Evolutionary conservation across 108 stramenopile genomes (phyloP), one percentile per base, ranked within the genome.

Genomic region (Epipyxis sp.): DNA sequence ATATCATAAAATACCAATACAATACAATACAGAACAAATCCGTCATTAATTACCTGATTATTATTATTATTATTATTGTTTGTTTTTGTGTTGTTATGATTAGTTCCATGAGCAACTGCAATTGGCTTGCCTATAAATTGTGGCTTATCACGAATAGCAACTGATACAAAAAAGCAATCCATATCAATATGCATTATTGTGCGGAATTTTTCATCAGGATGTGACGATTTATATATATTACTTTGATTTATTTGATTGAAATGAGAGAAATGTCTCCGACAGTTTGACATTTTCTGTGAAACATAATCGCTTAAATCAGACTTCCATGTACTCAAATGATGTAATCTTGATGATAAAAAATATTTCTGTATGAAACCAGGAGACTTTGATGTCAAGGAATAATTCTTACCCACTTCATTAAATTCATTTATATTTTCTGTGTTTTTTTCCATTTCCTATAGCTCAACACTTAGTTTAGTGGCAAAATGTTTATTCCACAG

Each of bases 131-230:
- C 80, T 76, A 77, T 59, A 59, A 94, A 89, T 46, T 94, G 85
- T 1, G 95, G 93, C 76, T 81, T 92, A n/a, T 89, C 88, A 39
- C 90, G 89, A 29, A 94, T 79, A 6, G 86, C 90, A 57, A 94
- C 95, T 45, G 88, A 69, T 0, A 91, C 94, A 86, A 96, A 96
- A 87, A 94, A 96, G 80, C 93, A 94, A 84, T 96, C 95, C 94
- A 96, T 94, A 77, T 96, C 95, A 0, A 95, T 90, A 69, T 95
- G 94, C 65, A 96, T 88, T 29, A 96, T 89, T 59, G 89, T 90
- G 57, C 92, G 86, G 40, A 83, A 65, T 72, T 83, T 44, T 43
- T 57, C 69, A 40, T 46, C 37, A 42, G 50, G 29, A 44, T 57
- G 27, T 50, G 76, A 0, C 40, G 62, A 2, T 59, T 81, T 69